Base-by-base conservation (phyloP, 192 early-diverging fungal species). In the Phlyctochytrium arcticum region DNA sequence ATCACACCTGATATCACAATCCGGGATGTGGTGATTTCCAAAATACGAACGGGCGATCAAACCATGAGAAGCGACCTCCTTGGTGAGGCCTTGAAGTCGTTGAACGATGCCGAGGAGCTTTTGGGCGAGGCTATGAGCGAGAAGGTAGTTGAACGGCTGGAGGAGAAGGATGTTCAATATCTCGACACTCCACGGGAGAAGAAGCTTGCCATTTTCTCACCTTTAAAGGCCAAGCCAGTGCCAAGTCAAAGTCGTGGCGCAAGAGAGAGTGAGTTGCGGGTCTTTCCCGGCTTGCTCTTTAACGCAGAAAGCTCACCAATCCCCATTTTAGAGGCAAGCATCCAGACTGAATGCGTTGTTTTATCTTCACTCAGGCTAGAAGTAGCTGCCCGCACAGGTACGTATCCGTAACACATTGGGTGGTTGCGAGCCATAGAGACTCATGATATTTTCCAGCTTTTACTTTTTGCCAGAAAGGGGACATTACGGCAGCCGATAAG, bases 111-210 rank as follows among this genome's bases (percentile, higher is more conserved):
- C 2, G 73, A 80, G 24, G 65, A 68, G 10, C 63, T 86, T 4
- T 34, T 89, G 5, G 68, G 72, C 6, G 60, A 80, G 31, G 64
- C 87, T 2, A 88, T 84, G 82, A 70, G 78, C 17, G 49, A 69
- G 24, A 65, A 62, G 5, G 79, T 77, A 31, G 86, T 90, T 35
- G 60, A 72, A 7, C 55, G 53, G 4, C 37, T 89, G 31, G 87
- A 89, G 63, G 54, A 72, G 26, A 54, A 70, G 47, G 57, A 19
- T 50, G 72, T 15, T 66, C 71, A 3, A 54, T 81, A 42, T 15
- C 29, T 53, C 62, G 63, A 10, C 56, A 86, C 84, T 7, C 84
- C 85, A 17, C 49, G 84, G 3, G 76, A 79, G 33, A 76, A 72
- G 33, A 74, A 57, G 21, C 27, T 54, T 6, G 34, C 32, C 15